Evolutionary conservation across 495 filamentous ascomycete genomes (phyloP).

Genomic region (Penicillium parvum): DNA sequence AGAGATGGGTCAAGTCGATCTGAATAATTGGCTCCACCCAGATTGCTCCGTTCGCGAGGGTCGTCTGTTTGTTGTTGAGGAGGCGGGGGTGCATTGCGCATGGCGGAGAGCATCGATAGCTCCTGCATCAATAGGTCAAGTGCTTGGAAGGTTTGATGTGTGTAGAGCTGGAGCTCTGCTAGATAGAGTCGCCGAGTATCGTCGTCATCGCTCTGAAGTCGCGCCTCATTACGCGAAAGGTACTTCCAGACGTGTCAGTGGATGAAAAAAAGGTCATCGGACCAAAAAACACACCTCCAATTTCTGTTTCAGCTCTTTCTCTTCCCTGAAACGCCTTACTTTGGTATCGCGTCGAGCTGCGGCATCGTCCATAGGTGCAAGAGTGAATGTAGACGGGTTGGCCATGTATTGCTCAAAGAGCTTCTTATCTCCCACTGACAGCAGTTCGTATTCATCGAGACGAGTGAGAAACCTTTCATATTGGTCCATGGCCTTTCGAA

Average conservation of each 20-base stretch:
- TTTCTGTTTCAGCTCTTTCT: conserved; percentile 81
- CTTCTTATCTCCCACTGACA: conserved; percentile 61
- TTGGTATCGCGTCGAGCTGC: conserved; percentile 72
- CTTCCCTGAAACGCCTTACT: conserved; percentile 77
- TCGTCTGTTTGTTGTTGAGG: conserved; percentile 40
- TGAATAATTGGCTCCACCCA: conserved; percentile 51
- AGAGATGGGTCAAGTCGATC: conserved; percentile 70
- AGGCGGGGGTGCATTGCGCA: conserved; percentile 45
- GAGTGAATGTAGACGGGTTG: conserved; percentile 61
- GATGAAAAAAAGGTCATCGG: not conserved
- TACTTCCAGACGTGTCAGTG: conserved; percentile 43
- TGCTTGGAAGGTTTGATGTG: conserved; percentile 77
- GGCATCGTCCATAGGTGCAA: conserved; percentile 64
- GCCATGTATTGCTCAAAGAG: conserved; percentile 69
- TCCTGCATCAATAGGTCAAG: conserved; percentile 83
- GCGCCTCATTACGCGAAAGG: conserved; percentile 54
- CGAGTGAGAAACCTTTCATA: conserved; percentile 76
- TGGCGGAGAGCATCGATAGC: conserved; percentile 71
- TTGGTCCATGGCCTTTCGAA: conserved; percentile 56
- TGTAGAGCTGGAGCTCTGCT: conserved; percentile 63
- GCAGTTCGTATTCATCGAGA: conserved; percentile 72
- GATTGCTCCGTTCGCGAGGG: conserved; percentile 42
- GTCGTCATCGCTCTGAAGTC: conserved; percentile 69
- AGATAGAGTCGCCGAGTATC: conserved; percentile 73
- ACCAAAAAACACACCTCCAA: conserved; percentile 54